Evolutionary conservation across 495 filamentous ascomycete genomes (phyloP).

Genomic region (Neurospora tetrasperma): DNA sequence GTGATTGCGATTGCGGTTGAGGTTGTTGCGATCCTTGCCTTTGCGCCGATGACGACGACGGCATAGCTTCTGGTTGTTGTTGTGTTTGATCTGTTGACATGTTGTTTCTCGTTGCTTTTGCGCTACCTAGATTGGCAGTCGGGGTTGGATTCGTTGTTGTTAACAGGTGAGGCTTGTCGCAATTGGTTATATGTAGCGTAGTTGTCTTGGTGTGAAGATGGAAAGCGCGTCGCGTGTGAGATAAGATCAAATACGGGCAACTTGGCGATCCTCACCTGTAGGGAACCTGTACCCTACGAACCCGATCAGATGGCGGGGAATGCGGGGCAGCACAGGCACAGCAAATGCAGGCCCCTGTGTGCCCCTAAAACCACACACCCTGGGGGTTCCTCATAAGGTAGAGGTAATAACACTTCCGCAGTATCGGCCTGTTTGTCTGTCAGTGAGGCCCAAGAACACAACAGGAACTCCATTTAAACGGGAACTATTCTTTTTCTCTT

Average conservation of each 20-base stretch:
- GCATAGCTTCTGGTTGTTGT: neutral
- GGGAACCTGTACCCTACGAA: neutral
- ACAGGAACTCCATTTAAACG: no score
- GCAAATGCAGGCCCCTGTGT: neutral
- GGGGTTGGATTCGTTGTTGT: no score
- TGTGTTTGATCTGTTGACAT: neutral
- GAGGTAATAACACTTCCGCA: neutral
- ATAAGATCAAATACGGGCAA: no score
- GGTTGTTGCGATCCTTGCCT: neutral
- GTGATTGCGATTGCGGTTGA: neutral
- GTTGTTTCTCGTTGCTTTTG: neutral
- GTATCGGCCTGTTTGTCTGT: neutral
- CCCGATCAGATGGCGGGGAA: neutral
- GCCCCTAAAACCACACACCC: neutral
- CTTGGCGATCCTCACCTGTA: neutral
- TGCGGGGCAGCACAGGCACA: neutral
- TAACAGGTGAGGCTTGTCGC: no score
- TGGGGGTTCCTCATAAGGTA: neutral
- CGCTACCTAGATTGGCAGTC: no score
- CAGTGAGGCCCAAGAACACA: neutral
- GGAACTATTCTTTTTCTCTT: neutral
- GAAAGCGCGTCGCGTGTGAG: neutral
- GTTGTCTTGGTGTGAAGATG: neutral
- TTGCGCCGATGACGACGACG: neutral
- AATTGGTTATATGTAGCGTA: neutral